Conservation (phyloP, 108 stramenopile genomes). For the Nitzschia sp. region DNA sequence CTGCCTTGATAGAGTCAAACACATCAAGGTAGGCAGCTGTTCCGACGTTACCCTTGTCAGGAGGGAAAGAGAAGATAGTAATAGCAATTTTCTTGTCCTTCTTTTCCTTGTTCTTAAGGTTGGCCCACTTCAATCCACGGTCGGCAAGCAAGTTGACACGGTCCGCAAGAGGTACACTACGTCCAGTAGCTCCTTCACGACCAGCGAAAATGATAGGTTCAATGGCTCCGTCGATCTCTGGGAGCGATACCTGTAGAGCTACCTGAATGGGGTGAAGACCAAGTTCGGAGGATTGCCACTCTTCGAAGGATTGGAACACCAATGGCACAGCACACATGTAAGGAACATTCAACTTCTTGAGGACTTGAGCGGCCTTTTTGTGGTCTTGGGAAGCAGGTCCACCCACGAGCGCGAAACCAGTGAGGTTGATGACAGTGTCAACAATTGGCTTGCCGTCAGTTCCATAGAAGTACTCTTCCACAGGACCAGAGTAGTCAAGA, state of each 20-base stretch:
- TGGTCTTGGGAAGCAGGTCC: slow-evolving; percentile 97
- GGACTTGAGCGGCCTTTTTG: slow-evolving; percentile 89
- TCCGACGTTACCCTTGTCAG: slow-evolving; percentile 98
- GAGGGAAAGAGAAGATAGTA: slow-evolving; percentile 97
- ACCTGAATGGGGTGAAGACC: slow-evolving; percentile 97
- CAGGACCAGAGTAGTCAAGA: slow-evolving; percentile 96
- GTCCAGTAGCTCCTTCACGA: slow-evolving; percentile 95
- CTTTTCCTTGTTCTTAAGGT: slow-evolving; percentile 80
- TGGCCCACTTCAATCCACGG: slow-evolving; percentile 91
- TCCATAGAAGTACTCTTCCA: slow-evolving; percentile 93
- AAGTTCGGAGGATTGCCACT: slow-evolving; percentile 96
- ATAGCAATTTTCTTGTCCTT: slow-evolving; percentile 95
- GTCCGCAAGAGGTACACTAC: slow-evolving; percentile 92
- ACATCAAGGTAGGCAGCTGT: slow-evolving; percentile 98
- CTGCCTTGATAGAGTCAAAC: slow-evolving; percentile 96
- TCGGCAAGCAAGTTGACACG: slow-evolving; percentile 94
- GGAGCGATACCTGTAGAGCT: slow-evolving; percentile 94
- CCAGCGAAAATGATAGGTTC: slow-evolving; percentile 97
- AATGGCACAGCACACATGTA: slow-evolving; percentile 97
- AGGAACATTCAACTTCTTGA: slow-evolving; percentile 87
- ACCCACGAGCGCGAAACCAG: slow-evolving; percentile 95
- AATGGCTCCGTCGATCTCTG: slow-evolving; percentile 97
- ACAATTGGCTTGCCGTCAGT: slow-evolving; percentile 76
- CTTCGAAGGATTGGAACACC: slow-evolving; percentile 97
- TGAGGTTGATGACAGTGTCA: slow-evolving; percentile 95